Conservation (phyloP, 768 basidiomycete genomes). For the Suillus occidentalis region DNA sequence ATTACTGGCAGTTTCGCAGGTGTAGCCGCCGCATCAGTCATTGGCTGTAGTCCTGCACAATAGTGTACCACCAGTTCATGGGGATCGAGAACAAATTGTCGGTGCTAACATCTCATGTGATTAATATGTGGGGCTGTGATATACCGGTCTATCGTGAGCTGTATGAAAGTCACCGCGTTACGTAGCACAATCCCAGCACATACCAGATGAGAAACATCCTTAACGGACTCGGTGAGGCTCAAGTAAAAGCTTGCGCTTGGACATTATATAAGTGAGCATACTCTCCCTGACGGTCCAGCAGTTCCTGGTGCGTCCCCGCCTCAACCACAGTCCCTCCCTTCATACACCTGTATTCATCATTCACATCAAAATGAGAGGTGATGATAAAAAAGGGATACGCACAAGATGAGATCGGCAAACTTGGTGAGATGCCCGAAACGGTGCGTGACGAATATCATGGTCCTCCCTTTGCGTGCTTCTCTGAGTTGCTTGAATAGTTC, state of each 20-base stretch:
- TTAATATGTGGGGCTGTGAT: neutral
- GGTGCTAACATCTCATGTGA: neutral
- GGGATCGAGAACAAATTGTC: neutral
- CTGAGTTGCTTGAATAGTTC: conserved; percentile 31
- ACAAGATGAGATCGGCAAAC: conserved; percentile 39
- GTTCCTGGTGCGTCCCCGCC: conserved; percentile 32
- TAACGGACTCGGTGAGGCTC: neutral
- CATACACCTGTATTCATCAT: conserved; percentile 27
- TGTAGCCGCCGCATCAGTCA: neutral
- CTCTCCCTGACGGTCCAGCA: conserved; percentile 31
- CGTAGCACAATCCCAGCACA: neutral
- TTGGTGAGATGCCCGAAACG: conserved; percentile 39
- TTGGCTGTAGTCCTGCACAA: neutral
- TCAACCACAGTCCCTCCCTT: conserved; percentile 34
- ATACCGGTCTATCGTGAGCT: neutral
- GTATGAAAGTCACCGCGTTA: neutral
- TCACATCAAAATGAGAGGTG: neutral
- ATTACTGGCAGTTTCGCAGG: neutral
- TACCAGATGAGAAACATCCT: neutral
- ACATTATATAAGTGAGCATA: conserved; percentile 35
- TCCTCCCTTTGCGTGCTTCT: conserved; percentile 30
- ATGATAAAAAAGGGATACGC: conserved; percentile 11
- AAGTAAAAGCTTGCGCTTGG: conserved; percentile 31
- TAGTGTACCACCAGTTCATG: neutral
- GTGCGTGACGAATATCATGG: conserved; percentile 43